phyloP scores from a whole-genome alignment of 257 asterid species.

The Plantago major region DNA sequence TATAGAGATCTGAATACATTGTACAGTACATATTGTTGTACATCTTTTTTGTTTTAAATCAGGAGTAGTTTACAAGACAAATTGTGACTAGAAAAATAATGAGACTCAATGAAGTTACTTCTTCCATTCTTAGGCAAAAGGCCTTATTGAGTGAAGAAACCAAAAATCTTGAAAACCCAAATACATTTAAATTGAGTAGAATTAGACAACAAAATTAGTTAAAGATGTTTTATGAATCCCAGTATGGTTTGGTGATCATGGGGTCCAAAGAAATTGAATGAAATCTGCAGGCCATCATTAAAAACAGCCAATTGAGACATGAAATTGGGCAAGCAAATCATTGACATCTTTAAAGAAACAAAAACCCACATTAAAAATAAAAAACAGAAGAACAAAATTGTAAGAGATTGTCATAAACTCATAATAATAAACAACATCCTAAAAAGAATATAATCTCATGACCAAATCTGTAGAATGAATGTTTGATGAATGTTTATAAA shows the following conservation, averaged over 20 bases:
- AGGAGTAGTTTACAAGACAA: too few relatives aligned
- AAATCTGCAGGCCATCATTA: constrained; percentile 27
- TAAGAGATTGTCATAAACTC: constrained; percentile 21
- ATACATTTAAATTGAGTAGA: not conserved
- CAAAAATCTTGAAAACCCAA: too few relatives aligned
- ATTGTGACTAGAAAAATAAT: too few relatives aligned
- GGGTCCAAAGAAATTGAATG: constrained; percentile 16
- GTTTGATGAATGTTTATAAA: constrained; percentile 23
- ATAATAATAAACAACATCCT: too few relatives aligned
- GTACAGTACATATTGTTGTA: too few relatives aligned
- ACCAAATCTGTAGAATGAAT: constrained; percentile 43
- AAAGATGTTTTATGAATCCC: not conserved
- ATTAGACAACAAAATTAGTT: not conserved
- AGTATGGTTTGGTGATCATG: not conserved
- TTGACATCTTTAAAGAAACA: constrained; percentile 40
- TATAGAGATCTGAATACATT: too few relatives aligned
- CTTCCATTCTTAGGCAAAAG: too few relatives aligned
- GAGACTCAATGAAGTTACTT: too few relatives aligned
- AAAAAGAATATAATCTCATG: not conserved
- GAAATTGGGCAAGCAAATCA: constrained; percentile 38
- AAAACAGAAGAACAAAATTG: constrained; percentile 29
- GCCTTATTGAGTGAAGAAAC: too few relatives aligned
- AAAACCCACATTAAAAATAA: constrained; percentile 28
- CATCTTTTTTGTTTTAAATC: too few relatives aligned
- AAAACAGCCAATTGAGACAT: constrained; percentile 28